Evolutionary conservation across 225 moss, liverwort and hornwort genomes (phyloP), one percentile per base, ranked within the genome.

Genomic region (Bryoerythrophyllum caledonicum): DNA sequence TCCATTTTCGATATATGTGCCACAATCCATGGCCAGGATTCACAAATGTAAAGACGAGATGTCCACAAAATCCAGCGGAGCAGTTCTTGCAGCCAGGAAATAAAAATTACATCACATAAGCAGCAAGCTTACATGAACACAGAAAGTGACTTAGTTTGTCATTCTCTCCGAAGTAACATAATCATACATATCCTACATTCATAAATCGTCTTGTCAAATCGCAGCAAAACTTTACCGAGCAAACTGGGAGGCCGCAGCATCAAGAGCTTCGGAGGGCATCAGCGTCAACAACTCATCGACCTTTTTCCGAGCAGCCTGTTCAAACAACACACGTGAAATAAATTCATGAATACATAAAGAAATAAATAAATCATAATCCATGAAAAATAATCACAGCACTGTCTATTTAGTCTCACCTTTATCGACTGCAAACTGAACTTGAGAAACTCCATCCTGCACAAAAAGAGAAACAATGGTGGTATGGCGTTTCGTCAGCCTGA

Each of bases 351-450:
- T 32, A 32, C 1, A 32, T 32, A 32, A 3, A 32, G 26, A 63
- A 60, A 80, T 49, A 49, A 10, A 67, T 13, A 3, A 15, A 70
- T 58, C 16, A 82, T 58, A 32, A 11, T 68, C 30, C 40, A 3
- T 72, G 32, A 20, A 64, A 35, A 58, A n/a, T 14, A 44, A 15
- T n/a, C 24, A 30, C 59, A 60, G 13, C 17, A 28, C 28, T 27
- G 5, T 59, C 58, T 27, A 58, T 13, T 27, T 53, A 14, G 40
- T 60, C 73, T 81, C 77, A 93, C 95, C 86, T 83, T 74, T 68
- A 95, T 65, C 15, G 99, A 99, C 64, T 92, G 85, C 54, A 95
- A 72, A 75, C 90, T 89, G 80, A 99, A 99, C 76, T 92, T 91
- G 65, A 93, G 89, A 75, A 91, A 95, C 53, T 95, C 91, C 63